Percentiles rank a stretch among this genome's conserved stretches.
These are phyloP conservation scores for Colletotrichum destructivum DNA, from an alignment of 2,329 filamentous ascomycete genomes.

Conservation along the genomic window DNA sequence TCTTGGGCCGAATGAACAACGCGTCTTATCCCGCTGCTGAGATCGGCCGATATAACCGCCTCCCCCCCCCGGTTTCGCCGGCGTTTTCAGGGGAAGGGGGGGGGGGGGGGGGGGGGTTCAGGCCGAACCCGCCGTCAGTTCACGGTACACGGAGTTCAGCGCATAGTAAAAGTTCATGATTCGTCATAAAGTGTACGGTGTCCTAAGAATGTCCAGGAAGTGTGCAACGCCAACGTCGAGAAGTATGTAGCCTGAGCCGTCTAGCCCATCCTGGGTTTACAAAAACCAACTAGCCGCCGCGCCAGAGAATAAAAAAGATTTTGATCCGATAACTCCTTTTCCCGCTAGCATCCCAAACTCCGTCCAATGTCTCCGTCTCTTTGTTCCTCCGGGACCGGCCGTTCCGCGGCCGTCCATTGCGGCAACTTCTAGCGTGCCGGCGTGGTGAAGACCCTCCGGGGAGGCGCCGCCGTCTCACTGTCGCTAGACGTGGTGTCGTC, in stretches of 20 bases:
- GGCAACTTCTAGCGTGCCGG: constrained; percentile 38
- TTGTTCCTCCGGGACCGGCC: not conserved
- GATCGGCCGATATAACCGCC: not conserved
- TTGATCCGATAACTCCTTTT: constrained; percentile 28
- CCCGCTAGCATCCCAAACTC: constrained; percentile 12
- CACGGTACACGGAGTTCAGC: not conserved
- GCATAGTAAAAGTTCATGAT: constrained; percentile 10
- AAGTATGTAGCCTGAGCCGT: constrained; percentile 27
- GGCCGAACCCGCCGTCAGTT: not conserved
- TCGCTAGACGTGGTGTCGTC: constrained; percentile 36
- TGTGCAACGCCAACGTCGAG: constrained; percentile 20
- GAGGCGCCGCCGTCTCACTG: constrained; percentile 14
- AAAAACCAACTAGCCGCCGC: constrained; percentile 16
- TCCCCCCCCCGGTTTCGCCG: no score
- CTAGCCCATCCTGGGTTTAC: constrained; percentile 22
- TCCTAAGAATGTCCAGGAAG: constrained; percentile 33
- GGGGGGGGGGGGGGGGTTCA: not conserved
- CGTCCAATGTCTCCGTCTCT: not conserved
- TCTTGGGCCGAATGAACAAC: not conserved
- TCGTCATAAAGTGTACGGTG: constrained; percentile 32
- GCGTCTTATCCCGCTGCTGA: no score
- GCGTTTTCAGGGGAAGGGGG: no score
- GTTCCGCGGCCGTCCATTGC: not conserved
- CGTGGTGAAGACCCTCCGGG: constrained; percentile 38
- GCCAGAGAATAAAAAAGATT: constrained; percentile 11